Conservation (phyloP, 1,139 yeast genomes). For the Pichia sp. region DNA sequence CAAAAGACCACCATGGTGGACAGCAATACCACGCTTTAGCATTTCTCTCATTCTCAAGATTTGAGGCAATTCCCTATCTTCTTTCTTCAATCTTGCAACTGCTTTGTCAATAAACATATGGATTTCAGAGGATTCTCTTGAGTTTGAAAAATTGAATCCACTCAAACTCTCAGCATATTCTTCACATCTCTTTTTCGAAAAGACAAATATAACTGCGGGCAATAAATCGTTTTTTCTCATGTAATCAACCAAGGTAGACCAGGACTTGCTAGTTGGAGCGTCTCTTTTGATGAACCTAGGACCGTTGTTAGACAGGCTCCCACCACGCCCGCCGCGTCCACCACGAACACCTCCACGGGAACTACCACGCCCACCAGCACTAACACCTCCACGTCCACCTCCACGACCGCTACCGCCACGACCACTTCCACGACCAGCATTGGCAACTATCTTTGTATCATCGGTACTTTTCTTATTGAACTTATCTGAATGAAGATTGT, state of each 20-base stretch:
- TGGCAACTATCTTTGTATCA: background rate
- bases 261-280: slow-evolving; percentile 74
- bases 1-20: slow-evolving; percentile 93
- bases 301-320: slow-evolving; percentile 36
- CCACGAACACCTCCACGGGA: slow-evolving; percentile 21
- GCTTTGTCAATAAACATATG: slow-evolving; percentile 92
- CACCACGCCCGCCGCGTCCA: slow-evolving; percentile 23
- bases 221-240: slow-evolving; percentile 61
- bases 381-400: background rate
- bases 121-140: slow-evolving; percentile 82
- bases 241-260: slow-evolving; percentile 73
- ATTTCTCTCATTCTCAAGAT: slow-evolving; percentile 76
- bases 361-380: slow-evolving; percentile 11
- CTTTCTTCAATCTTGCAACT: slow-evolving; percentile 78
- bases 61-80: slow-evolving; percentile 91
- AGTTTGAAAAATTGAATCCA: slow-evolving; percentile 74
- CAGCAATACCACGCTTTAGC: slow-evolving; percentile 88
- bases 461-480: slow-evolving; percentile 33
- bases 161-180: slow-evolving; percentile 79
- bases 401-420: slow-evolving; percentile 25
- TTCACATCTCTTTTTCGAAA: slow-evolving; percentile 89
- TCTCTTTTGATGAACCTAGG: slow-evolving; percentile 45
- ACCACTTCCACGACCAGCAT: background rate
- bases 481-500: slow-evolving; percentile 54
- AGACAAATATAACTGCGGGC: slow-evolving; percentile 92